Evolutionary conservation across 352 stramenopile genomes (phyloP), one percentile per base, ranked within the genome.

Genomic region (Globisporangium orthogonon): DNA sequence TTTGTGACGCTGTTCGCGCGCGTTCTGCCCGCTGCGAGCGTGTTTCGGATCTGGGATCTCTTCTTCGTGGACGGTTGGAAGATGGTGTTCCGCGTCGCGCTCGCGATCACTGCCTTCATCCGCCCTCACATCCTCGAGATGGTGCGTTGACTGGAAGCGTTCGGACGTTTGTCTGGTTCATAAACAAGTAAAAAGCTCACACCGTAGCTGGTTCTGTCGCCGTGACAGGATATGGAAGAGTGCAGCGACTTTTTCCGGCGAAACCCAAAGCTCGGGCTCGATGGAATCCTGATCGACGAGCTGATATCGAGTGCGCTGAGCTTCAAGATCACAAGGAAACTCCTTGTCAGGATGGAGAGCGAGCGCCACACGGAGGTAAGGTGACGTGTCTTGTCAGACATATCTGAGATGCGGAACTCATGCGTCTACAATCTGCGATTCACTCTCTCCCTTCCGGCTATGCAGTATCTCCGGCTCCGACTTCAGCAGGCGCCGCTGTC

Each of bases 1-100:
- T 91, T 94, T 65, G 82, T 87, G 45, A 94, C 84, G 33, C 52
- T 90, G n/a, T 94, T 94, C 56, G 70, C 84, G 41, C 78, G 83
- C 28, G 69, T 86, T 10, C 58, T 92, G 15, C 61, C 71, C 4
- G 55, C 61, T 0, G 52, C 70, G 9, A 70, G 73, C 15, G 70
- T 92, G n/a, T 58, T 63, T 4, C 74, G 70, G 31, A 69, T 92
- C 9, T 94, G 82, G 82, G 79, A 92, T 48, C 56, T 88, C 15
- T 67, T 94, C 46, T 68, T 90, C 7, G 52, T 90, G 14, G 84
- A 94, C 53, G 84, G 84, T 7, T 89, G 80, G 78, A 92, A 91
- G 62, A 68, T 81, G 65, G 54, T 89, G 7, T 92, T 82, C 58
- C 80, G 75, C 50, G 58, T 92, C 13, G 80, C 78, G 7, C 71